Evolutionary conservation across 2,329 filamentous ascomycete genomes (phyloP), one percentile per base, ranked within the genome.

Genomic region (Fusarium vanettenii): DNA sequence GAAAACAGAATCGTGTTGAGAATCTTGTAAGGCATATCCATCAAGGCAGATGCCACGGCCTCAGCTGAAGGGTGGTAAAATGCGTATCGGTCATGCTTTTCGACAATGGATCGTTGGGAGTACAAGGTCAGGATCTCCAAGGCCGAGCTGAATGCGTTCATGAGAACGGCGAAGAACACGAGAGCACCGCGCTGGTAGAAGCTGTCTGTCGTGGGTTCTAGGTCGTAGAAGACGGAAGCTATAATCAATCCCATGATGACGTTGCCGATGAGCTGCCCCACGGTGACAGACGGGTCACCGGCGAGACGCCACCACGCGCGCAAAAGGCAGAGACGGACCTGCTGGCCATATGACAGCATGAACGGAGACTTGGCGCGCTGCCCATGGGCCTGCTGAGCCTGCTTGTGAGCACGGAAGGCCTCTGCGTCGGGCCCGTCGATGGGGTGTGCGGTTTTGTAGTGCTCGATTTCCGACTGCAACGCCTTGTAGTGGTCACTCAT

Each of bases 181-280:
- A 87, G 79, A 2, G 84, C 83, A 9, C 85, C 86, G 22, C 85
- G 84, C 3, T 84, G 80, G 66, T 84, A 85, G 68, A 89, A 87
- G 5, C 82, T 84, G 2, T 77, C 78, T 0, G 86, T 85, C 18
- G 82, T 82, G 10, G 82, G 66, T 0, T 84, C 82, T 1, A 85
- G 81, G n/a, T 85, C 84, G 73, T 82, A 89, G 77, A 87, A 89
- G 56, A 89, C 82, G 29, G 83, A 86, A 39, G 86, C 86, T 59
- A 88, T 82, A 64, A 89, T 86, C 5, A 89, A 79, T 18, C 85
- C 84, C 79, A 87, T 82, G 73, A 87, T 74, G 67, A 87, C 73
- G 67, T 89, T 85, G 41, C 83, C 84, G 33, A 81, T 33, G 31
- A 33, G 31, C 31, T 33, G 31, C 9, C 31, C 31, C 31, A 33